These are phyloP conservation scores for Plasmodium fragile DNA, from an alignment of 169 alveolate species.

Conservation along the genomic window DNA sequence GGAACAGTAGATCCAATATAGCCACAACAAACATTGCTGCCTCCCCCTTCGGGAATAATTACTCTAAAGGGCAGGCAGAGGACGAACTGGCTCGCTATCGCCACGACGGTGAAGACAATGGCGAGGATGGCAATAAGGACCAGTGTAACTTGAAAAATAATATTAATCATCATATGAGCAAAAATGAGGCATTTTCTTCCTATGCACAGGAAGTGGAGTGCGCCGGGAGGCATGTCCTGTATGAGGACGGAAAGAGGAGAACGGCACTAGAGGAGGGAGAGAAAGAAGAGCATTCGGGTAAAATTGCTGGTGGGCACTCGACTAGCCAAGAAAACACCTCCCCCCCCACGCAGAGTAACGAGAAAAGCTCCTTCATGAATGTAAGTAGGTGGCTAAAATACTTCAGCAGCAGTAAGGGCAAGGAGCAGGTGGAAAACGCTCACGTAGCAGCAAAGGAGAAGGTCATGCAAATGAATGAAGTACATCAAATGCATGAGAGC, in stretches of 20 bases:
- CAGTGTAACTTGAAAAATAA: neutral
- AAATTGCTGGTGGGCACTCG: neutral
- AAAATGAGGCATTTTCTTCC: neutral
- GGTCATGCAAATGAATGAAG: neutral
- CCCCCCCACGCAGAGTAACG: neutral
- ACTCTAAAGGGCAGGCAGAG: neutral
- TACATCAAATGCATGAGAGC: neutral
- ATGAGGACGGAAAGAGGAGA: neutral
- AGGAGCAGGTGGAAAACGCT: neutral
- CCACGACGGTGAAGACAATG: neutral
- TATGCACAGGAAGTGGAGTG: neutral
- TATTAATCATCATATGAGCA: neutral
- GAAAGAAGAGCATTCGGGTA: neutral
- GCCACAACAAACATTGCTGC: neutral
- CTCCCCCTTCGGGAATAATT: neutral
- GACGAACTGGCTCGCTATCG: neutral
- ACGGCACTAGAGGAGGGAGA: neutral
- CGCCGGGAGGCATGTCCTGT: neutral
- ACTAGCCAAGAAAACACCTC: neutral
- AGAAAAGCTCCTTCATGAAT: neutral
- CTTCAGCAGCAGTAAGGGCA: neutral
- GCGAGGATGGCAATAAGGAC: neutral
- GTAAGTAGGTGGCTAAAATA: constrained; percentile 14
- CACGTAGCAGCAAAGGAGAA: neutral
- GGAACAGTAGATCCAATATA: neutral